These are phyloP conservation scores for Ilex paraguariensis DNA, from an alignment of 305 asterid species.

Conservation along the genomic window DNA sequence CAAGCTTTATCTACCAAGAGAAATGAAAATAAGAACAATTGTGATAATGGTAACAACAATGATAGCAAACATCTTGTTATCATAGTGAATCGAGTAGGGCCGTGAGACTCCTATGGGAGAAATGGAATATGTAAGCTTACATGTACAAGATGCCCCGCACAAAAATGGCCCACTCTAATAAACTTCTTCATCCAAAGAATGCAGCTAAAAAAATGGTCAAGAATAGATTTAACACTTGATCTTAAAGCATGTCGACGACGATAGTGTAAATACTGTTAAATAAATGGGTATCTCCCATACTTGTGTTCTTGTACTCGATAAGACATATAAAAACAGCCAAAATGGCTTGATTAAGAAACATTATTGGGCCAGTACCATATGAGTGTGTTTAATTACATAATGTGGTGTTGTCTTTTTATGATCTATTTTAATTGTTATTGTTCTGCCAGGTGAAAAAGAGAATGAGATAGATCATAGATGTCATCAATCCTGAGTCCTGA, in stretches of 20 bases:
- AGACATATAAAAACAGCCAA: constrained; percentile 19
- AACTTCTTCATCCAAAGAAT: constrained; percentile 14
- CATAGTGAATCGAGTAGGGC: background rate
- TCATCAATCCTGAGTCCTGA: background rate
- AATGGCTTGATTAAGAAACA: constrained; percentile 13
- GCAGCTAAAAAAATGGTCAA: constrained; percentile 1
- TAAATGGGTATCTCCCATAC: too few species aligned
- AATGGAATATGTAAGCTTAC: background rate
- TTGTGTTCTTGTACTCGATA: constrained; percentile 17
- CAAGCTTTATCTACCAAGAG: constrained; percentile 9
- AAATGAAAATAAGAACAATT: constrained; percentile 2
- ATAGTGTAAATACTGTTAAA: too few species aligned
- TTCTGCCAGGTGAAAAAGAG: constrained; percentile 6
- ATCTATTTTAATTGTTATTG: background rate
- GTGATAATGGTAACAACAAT: background rate
- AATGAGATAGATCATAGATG: background rate
- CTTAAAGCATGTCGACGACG: too few species aligned
- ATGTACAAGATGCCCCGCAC: background rate
- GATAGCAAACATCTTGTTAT: background rate
- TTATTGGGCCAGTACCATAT: background rate
- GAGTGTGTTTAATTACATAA: constrained; percentile 5
- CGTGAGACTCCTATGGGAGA: background rate
- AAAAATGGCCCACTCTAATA: background rate
- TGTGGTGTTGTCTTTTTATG: background rate
- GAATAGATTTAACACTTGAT: too few species aligned